Evolutionary conservation across 2,329 filamentous ascomycete genomes (phyloP), one percentile per base, ranked within the genome.

Genomic region (Pyrenophora tritici-repentis): DNA sequence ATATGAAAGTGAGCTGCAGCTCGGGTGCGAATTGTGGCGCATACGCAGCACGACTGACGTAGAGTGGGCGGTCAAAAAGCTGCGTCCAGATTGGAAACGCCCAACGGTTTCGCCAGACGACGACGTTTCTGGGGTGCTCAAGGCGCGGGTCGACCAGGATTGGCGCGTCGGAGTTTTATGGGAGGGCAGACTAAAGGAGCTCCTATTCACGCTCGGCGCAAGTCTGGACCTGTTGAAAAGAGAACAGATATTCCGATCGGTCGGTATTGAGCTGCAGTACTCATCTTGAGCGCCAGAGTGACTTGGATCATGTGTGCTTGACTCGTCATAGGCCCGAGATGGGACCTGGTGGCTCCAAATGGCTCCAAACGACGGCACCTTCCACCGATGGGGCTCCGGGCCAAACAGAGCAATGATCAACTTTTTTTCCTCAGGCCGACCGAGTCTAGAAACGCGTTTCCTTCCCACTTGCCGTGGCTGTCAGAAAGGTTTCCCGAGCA

Each of bases 11-110:
- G 89, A 94, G 51, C 88, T 96, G 80, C 87, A 91, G 20, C 83
- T 97, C 18, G 94, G 94, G 12, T 90, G 91, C 77, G 94, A 99
- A 76, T 79, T 97, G 36, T 99, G 94, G 93, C 86, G 90, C 66
- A 87, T 85, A 45, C 67, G 70, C 51, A 62, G 59, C 51, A 66
- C 67, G 42, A 70, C 68, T 55, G 74, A 72, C 58, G 71, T 76
- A 44, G 76, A 76, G 22, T 78, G 77, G 72, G 74, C 75, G 35
- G 72, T 73, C 40, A 75, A 75, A 48, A 70, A 75, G 62, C 53
- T 78, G 42, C 69, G 74, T 42, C 64, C 73, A 36, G 76, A 73
- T 17, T 79, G 77, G 77, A 63, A 66, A 56, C 62, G 55, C 16
- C 61, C 65, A 14, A 51, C 60, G 12, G 52, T 54, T 35, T 61